A percentile compares a stretch with the other conserved stretches of the same genome.
These are phyloP conservation scores for Suillus alpinus DNA, from an alignment of 768 basidiomycete species.

Conservation along the genomic window DNA sequence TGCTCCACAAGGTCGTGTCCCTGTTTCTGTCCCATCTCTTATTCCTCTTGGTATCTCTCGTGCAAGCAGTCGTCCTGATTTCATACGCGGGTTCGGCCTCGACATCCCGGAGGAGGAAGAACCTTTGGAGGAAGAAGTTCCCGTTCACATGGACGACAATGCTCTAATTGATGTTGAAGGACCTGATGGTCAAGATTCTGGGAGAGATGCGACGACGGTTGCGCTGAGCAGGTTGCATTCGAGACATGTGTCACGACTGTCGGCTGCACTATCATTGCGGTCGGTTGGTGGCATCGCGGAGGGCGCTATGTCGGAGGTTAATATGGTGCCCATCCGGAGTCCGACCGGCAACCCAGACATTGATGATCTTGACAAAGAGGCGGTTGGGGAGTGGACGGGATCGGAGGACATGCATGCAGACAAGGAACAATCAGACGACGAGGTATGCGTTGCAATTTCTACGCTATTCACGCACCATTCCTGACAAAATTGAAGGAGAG, in stretches of 20 bases:
- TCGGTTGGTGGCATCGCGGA: slow-evolving; percentile 56
- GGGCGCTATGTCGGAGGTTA: slow-evolving; percentile 23
- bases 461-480: slow-evolving; percentile 4
- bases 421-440: slow-evolving; percentile 57
- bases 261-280: slow-evolving; percentile 63
- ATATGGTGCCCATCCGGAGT: slow-evolving; percentile 30
- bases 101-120: slow-evolving; percentile 79
- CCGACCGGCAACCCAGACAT: slow-evolving; percentile 30
- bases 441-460: slow-evolving; percentile 43
- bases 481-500: slow-evolving; percentile 46
- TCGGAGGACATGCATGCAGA: slow-evolving; percentile 64
- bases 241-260: slow-evolving; percentile 64
- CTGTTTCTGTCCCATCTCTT: slow-evolving; percentile 43
- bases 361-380: slow-evolving; percentile 36
- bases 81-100: slow-evolving; percentile 74
- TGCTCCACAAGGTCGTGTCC: slow-evolving; percentile 57
- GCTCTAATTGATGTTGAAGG: slow-evolving; percentile 36
- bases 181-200: slow-evolving; percentile 24
- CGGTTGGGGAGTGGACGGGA: slow-evolving; percentile 77
- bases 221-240: slow-evolving; percentile 58
- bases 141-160: slow-evolving; percentile 32
- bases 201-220: slow-evolving; percentile 41
- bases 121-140: slow-evolving; percentile 45
- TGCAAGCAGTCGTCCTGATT: slow-evolving; percentile 65
- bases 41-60: slow-evolving; percentile 40